A percentile compares a stretch with the other conserved stretches of the same genome.
phyloP scores from a whole-genome alignment of 2,329 filamentous ascomycete genomes.

The Huntiella savannae region DNA sequence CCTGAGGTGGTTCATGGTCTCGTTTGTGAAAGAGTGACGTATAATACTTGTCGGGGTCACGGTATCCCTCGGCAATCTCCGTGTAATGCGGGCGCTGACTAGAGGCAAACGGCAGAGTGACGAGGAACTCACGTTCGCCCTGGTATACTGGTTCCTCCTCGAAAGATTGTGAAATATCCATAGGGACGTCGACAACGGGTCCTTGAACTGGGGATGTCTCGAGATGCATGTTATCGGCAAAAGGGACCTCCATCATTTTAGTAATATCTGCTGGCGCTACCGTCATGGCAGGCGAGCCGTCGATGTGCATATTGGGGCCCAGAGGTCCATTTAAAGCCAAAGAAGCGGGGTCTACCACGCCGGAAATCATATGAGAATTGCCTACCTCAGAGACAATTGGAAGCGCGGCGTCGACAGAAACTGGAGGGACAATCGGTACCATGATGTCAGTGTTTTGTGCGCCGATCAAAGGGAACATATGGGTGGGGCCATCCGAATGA shows the following conservation, averaged over 20 bases:
- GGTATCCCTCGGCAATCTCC: slow-evolving; percentile 26
- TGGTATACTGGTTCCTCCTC: slow-evolving; percentile 6
- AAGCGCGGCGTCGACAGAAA: slow-evolving; percentile 18
- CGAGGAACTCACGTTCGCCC: slow-evolving; percentile 24
- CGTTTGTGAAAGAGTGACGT: slow-evolving; percentile 24
- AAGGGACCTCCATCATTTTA: slow-evolving; percentile 15
- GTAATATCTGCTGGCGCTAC: slow-evolving; percentile 23
- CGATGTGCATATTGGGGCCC: slow-evolving; percentile 4
- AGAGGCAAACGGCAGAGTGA: slow-evolving; percentile 39
- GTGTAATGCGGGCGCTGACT: slow-evolving; percentile 33
- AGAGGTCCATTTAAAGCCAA: slow-evolving; percentile 13
- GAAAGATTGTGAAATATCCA: slow-evolving; percentile 3
- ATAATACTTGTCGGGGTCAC: slow-evolving; percentile 27
- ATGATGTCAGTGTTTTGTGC: background rate
- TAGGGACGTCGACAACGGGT: slow-evolving; percentile 2
- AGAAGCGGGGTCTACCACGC: slow-evolving; percentile 17
- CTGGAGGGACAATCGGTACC: background rate
- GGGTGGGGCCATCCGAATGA: background rate
- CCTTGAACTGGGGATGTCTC: slow-evolving; percentile 8
- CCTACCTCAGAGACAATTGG: slow-evolving; percentile 6
- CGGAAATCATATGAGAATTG: slow-evolving; percentile 6
- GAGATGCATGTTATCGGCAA: slow-evolving; percentile 4
- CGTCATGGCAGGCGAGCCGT: slow-evolving; percentile 13
- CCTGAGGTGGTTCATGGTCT: slow-evolving; percentile 21
- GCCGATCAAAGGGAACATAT: background rate